Evolutionary conservation across 352 stramenopile genomes (phyloP).

Genomic region (Phytophthora meadii): DNA sequence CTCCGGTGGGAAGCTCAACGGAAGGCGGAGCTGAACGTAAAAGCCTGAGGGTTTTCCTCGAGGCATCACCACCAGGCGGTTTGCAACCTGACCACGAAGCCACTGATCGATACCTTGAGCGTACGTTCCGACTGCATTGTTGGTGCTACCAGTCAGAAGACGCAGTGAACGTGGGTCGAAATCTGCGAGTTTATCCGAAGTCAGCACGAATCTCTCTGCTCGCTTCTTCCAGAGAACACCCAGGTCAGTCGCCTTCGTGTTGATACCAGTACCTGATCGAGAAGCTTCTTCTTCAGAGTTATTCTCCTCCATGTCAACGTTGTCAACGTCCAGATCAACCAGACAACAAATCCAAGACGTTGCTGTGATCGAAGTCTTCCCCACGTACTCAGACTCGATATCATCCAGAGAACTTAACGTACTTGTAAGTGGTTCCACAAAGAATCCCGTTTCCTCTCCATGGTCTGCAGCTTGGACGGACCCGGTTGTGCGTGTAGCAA

Average conservation of each 20-base stretch:
- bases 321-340: conserved; percentile 61
- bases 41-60: conserved; percentile 52
- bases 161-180: conserved; percentile 29
- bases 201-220: conserved; percentile 26
- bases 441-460: conserved; percentile 30
- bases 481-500: conserved; percentile 24
- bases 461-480: conserved; percentile 7
- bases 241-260: conserved; percentile 22
- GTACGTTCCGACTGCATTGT: conserved; percentile 12
- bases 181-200: conserved; percentile 21
- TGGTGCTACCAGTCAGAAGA: conserved; percentile 25
- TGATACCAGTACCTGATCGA: conserved; percentile 14
- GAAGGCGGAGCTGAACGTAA: conserved; percentile 72
- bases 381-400: conserved; percentile 34
- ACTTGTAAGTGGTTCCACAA: conserved; percentile 34
- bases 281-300: conserved; percentile 12
- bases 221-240: conserved; percentile 30
- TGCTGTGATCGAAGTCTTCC: not conserved
- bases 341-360: conserved; percentile 39
- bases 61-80: conserved; percentile 59
- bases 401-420: conserved; percentile 30
- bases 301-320: conserved; percentile 47
- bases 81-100: conserved; percentile 46
- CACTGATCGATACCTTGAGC: conserved; percentile 34
- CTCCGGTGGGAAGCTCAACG: conserved; percentile 10